Percentiles rank a stretch among this genome's conserved stretches.
Conservation (phyloP, 495 filamentous ascomycete species). For the Elaphomyces granulatus region DNA sequence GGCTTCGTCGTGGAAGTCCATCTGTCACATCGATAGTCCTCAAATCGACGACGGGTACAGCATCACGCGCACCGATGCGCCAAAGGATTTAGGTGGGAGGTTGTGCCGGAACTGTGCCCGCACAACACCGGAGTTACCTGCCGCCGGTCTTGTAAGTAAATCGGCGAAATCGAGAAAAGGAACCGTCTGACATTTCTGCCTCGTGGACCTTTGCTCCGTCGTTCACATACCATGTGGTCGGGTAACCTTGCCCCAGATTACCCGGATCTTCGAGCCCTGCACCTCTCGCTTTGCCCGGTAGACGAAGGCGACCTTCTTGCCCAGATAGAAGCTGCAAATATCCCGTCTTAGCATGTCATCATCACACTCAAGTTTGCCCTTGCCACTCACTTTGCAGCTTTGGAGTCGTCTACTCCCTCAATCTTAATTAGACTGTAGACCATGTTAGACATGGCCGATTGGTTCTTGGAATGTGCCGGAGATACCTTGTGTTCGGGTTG, state of each 20-base stretch:
- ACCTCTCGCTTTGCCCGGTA: constrained; percentile 87
- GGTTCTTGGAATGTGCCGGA: too few relatives aligned
- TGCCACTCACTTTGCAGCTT: constrained; percentile 62
- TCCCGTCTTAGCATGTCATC: constrained; percentile 13
- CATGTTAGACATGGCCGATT: constrained; percentile 18
- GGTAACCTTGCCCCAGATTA: constrained; percentile 99
- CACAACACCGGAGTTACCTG: constrained; percentile 92
- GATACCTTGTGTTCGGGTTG: constrained; percentile 73
- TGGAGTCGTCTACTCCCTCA: constrained; percentile 80
- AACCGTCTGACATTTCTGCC: too few relatives aligned
- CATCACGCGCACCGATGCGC: constrained; percentile 95
- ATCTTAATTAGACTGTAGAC: constrained; percentile 69
- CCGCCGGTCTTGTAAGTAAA: constrained; percentile 10
- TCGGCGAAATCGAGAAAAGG: too few relatives aligned
- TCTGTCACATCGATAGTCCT: too few relatives aligned
- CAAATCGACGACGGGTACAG: constrained; percentile 98
- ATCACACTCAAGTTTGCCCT: not conserved
- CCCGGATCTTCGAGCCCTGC: constrained; percentile 90
- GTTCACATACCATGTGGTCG: constrained; percentile 67
- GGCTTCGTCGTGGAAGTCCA: too few relatives aligned
- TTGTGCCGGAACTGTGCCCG: constrained; percentile 90
- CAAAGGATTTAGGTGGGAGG: constrained; percentile 89
- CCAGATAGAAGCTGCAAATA: constrained; percentile 59
- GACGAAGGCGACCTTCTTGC: constrained; percentile 95
- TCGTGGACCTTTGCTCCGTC: too few relatives aligned